A percentile compares a stretch with the other conserved stretches of the same genome.
These are phyloP conservation scores for Penicillium angulare DNA, from an alignment of 495 filamentous ascomycete species.

Conservation along the genomic window DNA sequence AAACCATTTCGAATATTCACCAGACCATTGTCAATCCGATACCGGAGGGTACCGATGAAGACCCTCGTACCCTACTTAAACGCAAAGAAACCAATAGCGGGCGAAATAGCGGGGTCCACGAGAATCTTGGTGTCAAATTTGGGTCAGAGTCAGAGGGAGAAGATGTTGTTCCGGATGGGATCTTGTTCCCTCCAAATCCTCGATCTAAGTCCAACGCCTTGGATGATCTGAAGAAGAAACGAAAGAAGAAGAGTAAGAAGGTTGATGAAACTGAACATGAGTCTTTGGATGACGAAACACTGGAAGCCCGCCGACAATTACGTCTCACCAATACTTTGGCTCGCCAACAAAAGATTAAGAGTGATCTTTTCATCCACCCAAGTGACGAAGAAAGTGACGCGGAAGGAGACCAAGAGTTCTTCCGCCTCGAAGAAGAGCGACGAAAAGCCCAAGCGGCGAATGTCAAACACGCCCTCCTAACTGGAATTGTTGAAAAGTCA, in stretches of 20 bases:
- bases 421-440: slow-evolving; percentile 61
- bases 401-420: slow-evolving; percentile 66
- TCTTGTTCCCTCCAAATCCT: slow-evolving; percentile 63
- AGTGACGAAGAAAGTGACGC: slow-evolving; percentile 79
- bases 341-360: slow-evolving; percentile 77
- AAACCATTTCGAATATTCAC: slow-evolving; percentile 62
- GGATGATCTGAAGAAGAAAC: slow-evolving; percentile 52
- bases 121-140: slow-evolving; percentile 43
- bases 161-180: slow-evolving; percentile 58
- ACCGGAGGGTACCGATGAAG: slow-evolving; percentile 64
- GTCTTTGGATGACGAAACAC: slow-evolving; percentile 48
- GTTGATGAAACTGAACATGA: slow-evolving; percentile 30
- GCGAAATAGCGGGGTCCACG: slow-evolving; percentile 38
- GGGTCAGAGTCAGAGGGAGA: slow-evolving; percentile 63
- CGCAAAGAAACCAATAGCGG: slow-evolving; percentile 56
- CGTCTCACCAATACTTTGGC: slow-evolving; percentile 58
- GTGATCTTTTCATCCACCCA: slow-evolving; percentile 71
- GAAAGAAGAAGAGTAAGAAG: slow-evolving; percentile 42
- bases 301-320: slow-evolving; percentile 52
- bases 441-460: slow-evolving; percentile 49
- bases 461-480: slow-evolving; percentile 50
- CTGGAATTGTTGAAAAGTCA: slow-evolving; percentile 49
- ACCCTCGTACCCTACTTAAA: slow-evolving; percentile 73
- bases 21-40: slow-evolving; percentile 68
- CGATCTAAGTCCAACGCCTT: slow-evolving; percentile 46